phyloP scores from a whole-genome alignment of 768 basidiomycete genomes.

The Boletus rubescentipes region DNA sequence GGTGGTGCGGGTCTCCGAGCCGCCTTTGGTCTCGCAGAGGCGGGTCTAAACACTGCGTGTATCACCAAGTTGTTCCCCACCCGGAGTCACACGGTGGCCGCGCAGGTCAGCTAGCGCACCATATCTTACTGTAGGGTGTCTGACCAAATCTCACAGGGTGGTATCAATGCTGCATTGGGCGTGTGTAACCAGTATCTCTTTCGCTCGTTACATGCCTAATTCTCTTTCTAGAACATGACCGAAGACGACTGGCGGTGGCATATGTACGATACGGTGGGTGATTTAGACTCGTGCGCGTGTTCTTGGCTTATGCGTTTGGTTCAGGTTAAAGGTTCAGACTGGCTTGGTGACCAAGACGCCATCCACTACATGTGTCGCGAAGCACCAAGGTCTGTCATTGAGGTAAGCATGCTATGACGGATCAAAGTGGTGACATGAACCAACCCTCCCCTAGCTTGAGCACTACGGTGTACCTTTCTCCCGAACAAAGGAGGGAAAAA shows the following conservation, averaged over 20 bases:
- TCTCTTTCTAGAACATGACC: constrained; percentile 79
- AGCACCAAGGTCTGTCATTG: constrained; percentile 90
- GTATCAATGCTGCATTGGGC: constrained; percentile 96
- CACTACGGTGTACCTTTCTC: constrained; percentile 99
- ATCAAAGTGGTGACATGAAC: neutral
- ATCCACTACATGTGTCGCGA: constrained; percentile 99
- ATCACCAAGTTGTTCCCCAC: constrained; percentile 99
- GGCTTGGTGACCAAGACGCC: constrained; percentile 99
- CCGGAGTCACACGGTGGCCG: constrained; percentile 97
- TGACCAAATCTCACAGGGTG: constrained; percentile 57
- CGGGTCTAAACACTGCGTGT: constrained; percentile 98
- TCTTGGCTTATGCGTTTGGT: constrained; percentile 16
- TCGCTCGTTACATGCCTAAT: constrained; percentile 5
- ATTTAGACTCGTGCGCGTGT: neutral
- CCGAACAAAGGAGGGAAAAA: constrained; percentile 97
- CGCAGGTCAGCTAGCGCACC: constrained; percentile 59
- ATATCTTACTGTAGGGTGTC: neutral
- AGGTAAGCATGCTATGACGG: constrained; percentile 66
- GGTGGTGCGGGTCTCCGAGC: constrained; percentile 98
- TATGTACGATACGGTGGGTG: constrained; percentile 89
- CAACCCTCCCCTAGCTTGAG: constrained; percentile 65
- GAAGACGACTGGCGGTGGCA: constrained; percentile 99
- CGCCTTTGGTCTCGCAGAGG: constrained; percentile 97
- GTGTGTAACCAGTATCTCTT: constrained; percentile 43
- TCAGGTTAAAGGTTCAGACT: constrained; percentile 98